Evolutionary conservation across 2,329 filamentous ascomycete species (phyloP).

Genomic region (Fusarium mexicanum): DNA sequence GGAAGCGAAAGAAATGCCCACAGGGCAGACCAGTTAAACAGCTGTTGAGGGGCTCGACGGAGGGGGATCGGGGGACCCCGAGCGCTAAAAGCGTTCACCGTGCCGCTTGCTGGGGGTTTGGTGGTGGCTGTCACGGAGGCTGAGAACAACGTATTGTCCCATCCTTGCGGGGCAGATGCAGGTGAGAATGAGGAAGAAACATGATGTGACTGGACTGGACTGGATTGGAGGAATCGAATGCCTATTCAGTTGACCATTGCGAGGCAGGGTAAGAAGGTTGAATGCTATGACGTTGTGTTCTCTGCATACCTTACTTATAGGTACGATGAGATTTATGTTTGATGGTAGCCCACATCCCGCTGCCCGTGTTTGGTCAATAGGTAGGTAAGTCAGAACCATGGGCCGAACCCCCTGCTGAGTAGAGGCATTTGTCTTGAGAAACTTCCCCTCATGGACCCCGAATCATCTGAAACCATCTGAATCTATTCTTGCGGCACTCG

Average conservation of each 20-base stretch:
- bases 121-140: conserved; percentile 29
- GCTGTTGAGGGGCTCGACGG: conserved; percentile 8
- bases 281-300: not conserved
- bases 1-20: conserved; percentile 14
- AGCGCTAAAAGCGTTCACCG: conserved; percentile 35
- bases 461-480: not conserved
- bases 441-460: not conserved
- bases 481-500: conserved; percentile 44
- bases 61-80: conserved; percentile 35
- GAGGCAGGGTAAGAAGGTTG: not conserved
- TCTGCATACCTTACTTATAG: not conserved
- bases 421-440: not conserved
- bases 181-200: not conserved
- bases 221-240: not conserved
- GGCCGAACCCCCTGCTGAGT: not conserved
- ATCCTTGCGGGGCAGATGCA: conserved; percentile 19
- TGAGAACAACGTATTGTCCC: conserved; percentile 16
- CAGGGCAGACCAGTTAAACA: conserved; percentile 39
- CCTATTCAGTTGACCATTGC: conserved; percentile 2
- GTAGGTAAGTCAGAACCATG: not conserved
- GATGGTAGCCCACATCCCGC: not conserved
- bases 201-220: conserved; percentile 4
- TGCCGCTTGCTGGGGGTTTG: conserved; percentile 35
- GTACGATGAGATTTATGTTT: not conserved
- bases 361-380: not conserved